phyloP scores from a whole-genome alignment of 2,329 filamentous ascomycete genomes.

The Diaporthe vaccinii region DNA sequence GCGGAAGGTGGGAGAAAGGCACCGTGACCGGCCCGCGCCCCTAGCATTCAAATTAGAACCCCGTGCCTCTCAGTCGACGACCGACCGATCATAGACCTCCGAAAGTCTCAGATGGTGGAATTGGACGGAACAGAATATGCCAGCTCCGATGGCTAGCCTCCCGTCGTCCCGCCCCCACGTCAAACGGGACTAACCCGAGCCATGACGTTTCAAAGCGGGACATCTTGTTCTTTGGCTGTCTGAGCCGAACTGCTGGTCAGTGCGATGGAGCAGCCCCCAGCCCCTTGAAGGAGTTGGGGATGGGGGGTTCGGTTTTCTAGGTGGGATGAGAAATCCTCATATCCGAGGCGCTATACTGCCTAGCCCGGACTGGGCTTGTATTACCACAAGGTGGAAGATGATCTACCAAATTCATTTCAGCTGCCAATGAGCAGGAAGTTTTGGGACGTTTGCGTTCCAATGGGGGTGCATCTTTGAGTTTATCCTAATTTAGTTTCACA shows the following conservation, averaged over 20 bases:
- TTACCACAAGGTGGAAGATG: background rate
- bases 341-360: background rate
- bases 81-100: background rate
- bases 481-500: background rate
- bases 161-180: conserved; percentile 6
- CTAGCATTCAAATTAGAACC: background rate
- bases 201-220: conserved; percentile 18
- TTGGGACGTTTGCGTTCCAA: background rate
- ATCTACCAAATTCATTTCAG: background rate
- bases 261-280: conserved; percentile 4
- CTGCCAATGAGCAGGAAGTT: background rate
- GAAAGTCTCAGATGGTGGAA: background rate
- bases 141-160: conserved; percentile 15
- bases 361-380: background rate
- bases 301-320: background rate
- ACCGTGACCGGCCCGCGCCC: background rate
- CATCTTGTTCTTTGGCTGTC: conserved; percentile 8
- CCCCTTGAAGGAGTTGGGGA: background rate
- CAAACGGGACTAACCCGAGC: conserved; percentile 14
- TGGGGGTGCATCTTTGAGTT: background rate
- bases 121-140: background rate
- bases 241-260: conserved; percentile 31
- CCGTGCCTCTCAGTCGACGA: background rate
- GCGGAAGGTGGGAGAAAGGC: background rate
- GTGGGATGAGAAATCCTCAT: background rate